Conservation (phyloP, 352 stramenopile species). For the Phytopythium helicoides region DNA sequence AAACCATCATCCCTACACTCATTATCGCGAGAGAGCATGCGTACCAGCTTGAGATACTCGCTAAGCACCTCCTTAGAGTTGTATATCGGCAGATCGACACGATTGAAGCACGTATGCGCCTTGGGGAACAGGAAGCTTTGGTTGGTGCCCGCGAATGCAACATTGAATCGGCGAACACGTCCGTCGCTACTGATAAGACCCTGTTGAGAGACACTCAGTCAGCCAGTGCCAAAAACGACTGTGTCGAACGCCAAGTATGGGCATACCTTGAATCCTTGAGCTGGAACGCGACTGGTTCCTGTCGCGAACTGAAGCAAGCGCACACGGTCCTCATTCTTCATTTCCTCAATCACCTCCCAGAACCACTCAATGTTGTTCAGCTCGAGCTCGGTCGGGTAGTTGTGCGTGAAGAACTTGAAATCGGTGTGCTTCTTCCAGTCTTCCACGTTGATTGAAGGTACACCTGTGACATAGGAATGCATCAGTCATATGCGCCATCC, state of each 20-base stretch:
- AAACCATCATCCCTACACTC: background rate
- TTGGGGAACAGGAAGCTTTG: slow-evolving; percentile 74
- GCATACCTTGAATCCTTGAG: slow-evolving; percentile 74
- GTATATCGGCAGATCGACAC: slow-evolving; percentile 76
- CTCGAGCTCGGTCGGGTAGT: slow-evolving; percentile 70
- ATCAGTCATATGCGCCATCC: slow-evolving; percentile 3
- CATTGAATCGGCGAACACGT: slow-evolving; percentile 72
- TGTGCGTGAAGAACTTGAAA: slow-evolving; percentile 71
- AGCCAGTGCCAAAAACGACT: background rate
- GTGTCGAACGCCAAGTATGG: background rate
- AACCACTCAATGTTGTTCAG: slow-evolving; percentile 95
- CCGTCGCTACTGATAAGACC: slow-evolving; percentile 81
- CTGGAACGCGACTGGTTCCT: slow-evolving; percentile 74
- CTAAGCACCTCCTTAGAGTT: slow-evolving; percentile 61
- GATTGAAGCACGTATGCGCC: slow-evolving; percentile 86
- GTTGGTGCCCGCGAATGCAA: slow-evolving; percentile 62
- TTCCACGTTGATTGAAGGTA: slow-evolving; percentile 73
- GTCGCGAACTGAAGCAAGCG: slow-evolving; percentile 83
- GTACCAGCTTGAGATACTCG: slow-evolving; percentile 66
- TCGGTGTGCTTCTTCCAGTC: slow-evolving; percentile 83
- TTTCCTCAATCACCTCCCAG: slow-evolving; percentile 91
- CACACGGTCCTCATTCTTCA: slow-evolving; percentile 74
- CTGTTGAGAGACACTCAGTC: slow-evolving; percentile 7
- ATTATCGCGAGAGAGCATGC: background rate
- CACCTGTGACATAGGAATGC: slow-evolving; percentile 13